A percentile compares a stretch with the other conserved stretches of the same genome.
Evolutionary conservation across 192 early-diverging fungal species (phyloP).

Genomic region (Coemansia sp.): DNA sequence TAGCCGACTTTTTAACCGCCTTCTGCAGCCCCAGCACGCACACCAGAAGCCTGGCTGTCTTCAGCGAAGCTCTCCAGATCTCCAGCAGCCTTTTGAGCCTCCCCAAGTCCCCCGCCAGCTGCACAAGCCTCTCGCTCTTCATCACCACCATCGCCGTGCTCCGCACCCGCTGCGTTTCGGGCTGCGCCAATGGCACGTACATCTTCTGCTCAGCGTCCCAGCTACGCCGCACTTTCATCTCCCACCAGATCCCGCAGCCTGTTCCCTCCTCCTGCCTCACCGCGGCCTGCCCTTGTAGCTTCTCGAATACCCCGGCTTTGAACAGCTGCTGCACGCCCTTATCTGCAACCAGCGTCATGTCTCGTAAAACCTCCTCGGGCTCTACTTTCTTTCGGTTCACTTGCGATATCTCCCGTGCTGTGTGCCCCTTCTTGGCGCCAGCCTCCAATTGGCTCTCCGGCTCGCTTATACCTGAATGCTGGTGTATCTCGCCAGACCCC

Average conservation of each 20-base stretch:
- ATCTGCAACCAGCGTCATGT: conserved; percentile 34
- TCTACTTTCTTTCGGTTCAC: conserved; percentile 26
- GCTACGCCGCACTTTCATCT: conserved; percentile 19
- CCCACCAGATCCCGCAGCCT: conserved; percentile 24
- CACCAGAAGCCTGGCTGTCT: conserved; percentile 13
- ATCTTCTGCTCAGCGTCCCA: conserved; percentile 23
- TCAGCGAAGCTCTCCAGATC: conserved; percentile 37
- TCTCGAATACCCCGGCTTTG: conserved; percentile 7
- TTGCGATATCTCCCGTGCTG: neutral
- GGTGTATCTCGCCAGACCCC: too few species aligned
- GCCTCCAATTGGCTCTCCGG: conserved; percentile 7
- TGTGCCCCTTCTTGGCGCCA: too few species aligned
- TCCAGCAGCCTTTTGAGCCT: conserved; percentile 14
- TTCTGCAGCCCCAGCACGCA: conserved; percentile 37
- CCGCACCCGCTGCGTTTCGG: neutral
- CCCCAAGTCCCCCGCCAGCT: conserved; percentile 4
- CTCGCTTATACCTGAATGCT: too few species aligned
- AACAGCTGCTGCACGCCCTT: conserved; percentile 8
- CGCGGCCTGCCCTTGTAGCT: conserved; percentile 1
- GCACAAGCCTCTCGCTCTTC: conserved; percentile 12
- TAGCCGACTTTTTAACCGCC: conserved; percentile 7
- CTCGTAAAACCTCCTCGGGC: conserved; percentile 6
- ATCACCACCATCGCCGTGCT: conserved; percentile 27
- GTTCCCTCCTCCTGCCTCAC: neutral
- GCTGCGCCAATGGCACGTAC: conserved; percentile 24